A percentile compares a stretch with the other conserved stretches of the same genome.
Evolutionary conservation across 148 eudicot genomes (phyloP).

Genomic region (Talinum fruticosum): DNA sequence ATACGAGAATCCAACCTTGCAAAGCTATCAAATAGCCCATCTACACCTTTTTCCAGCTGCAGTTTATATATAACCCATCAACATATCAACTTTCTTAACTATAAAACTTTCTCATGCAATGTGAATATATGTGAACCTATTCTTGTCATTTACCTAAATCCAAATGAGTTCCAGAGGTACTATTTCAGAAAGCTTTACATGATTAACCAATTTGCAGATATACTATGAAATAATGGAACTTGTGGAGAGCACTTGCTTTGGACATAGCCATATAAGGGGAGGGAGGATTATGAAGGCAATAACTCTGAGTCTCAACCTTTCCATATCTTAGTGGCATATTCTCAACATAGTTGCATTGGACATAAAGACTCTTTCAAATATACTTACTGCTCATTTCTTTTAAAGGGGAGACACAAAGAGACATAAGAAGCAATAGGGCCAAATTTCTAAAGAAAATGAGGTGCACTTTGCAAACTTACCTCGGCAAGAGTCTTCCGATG

Average conservation of each 20-base stretch:
- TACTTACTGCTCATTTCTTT: background rate
- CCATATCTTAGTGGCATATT: background rate
- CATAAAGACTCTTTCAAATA: background rate
- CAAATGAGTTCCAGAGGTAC: background rate
- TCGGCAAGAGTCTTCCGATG: slow-evolving; percentile 93
- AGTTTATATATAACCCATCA: slow-evolving; percentile 6
- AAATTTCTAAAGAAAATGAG: background rate
- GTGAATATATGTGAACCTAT: background rate
- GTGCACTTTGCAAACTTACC: slow-evolving; percentile 48
- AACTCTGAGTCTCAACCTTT: background rate
- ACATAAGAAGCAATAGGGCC: background rate
- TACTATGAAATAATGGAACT: background rate
- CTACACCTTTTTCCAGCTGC: slow-evolving; percentile 98
- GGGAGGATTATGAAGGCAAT: background rate
- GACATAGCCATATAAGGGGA: background rate
- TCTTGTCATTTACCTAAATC: background rate
- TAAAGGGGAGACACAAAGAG: background rate
- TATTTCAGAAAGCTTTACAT: background rate
- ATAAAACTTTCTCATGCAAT: background rate
- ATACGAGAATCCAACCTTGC: slow-evolving; percentile 98
- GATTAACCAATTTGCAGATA: background rate
- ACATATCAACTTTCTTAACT: background rate
- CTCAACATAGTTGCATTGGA: background rate
- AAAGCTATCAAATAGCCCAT: slow-evolving; percentile 96
- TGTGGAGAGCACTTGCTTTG: background rate